These are phyloP conservation scores for Salix exigua DNA, from an alignment of 345 rosid genomes.

Conservation along the genomic window DNA sequence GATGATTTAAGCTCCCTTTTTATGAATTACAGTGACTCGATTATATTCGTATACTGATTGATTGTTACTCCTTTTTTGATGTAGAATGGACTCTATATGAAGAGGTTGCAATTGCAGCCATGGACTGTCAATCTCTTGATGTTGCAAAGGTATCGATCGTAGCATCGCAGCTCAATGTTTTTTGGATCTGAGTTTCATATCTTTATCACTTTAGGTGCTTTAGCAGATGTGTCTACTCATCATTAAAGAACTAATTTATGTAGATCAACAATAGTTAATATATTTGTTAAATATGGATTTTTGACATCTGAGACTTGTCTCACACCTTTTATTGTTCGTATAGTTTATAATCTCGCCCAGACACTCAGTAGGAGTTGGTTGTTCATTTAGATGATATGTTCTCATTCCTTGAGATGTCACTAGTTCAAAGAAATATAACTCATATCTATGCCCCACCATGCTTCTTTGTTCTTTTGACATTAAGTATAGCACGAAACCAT, in stretches of 20 bases:
- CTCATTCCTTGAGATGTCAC: not conserved
- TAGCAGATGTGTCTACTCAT: not conserved
- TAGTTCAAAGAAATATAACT: not conserved
- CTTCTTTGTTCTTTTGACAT: not conserved
- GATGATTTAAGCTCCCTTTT: not conserved
- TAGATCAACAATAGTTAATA: not conserved
- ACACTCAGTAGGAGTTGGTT: not conserved
- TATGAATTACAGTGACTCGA: not conserved
- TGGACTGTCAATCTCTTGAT: slow-evolving; percentile 82
- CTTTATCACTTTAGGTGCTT: not conserved
- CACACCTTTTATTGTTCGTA: not conserved
- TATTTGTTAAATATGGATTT: not conserved
- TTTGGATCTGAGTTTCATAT: not conserved
- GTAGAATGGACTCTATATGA: slow-evolving; percentile 93
- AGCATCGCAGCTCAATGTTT: not conserved
- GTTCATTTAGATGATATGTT: not conserved
- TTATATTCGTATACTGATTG: not conserved
- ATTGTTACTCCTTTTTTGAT: slow-evolving; percentile 13
- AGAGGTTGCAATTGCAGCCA: slow-evolving; percentile 91
- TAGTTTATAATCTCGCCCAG: not conserved
- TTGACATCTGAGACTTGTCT: not conserved
- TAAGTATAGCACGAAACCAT: not conserved
- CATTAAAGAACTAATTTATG: not conserved
- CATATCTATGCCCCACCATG: not conserved
- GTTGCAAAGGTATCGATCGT: slow-evolving; percentile 67